Evolutionary conservation across 2,329 filamentous ascomycete genomes (phyloP), one percentile per base, ranked within the genome.

Genomic region (Trichoderma sp.): DNA sequence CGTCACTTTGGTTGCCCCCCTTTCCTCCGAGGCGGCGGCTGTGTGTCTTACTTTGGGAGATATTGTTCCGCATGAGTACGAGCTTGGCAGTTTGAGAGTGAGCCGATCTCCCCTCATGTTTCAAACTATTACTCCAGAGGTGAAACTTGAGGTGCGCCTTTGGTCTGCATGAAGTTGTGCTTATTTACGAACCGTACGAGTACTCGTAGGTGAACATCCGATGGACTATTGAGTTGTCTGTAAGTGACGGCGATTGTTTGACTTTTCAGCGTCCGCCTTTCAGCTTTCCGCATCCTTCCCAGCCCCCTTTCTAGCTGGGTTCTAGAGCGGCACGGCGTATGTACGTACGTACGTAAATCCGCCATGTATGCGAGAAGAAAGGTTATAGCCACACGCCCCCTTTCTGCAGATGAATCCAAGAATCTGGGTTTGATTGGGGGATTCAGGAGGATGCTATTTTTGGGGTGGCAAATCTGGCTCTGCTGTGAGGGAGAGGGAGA

Each of bases 361-460:
- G 45, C n/a, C 34, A 45, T 34, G 41, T 39, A 14, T 39, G 45
- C 3, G 57, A 30, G 34, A 39, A 39, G 45, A 60, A 51, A 43
- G 30, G 30, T 45, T 51, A 60, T 58, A 34, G 56, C 43, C 56
- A 48, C 56, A 58, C 28, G 26, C 56, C 21, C 15, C 34, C 50
- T 43, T 5, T 21, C 21, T 39, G 34, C 34, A 14, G 34, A 10
- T 14, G 30, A 45, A 39, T 55, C 51, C 44, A n/a, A 48, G 44
- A 28, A 12, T 60, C 57, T 50, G 57, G 19, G 57, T 55, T n/a
- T 34, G 17, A 34, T 24, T 47, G 30, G 43, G 43, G 28, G 44
- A 39, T 14, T 39, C 34, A 14, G 10, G 7, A 30, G 30, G 30
- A 30, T 39, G 12, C 34, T 39, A 39, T 39, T 39, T 39, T 14